Evolutionary conservation across 176 grass and related monocot genomes (phyloP).

Genomic region (barley (Hordeum vulgare)): MorexV3_pseudomolecules_assembly NC_058521.1:589416052-589416551

Average conservation of each 20-base stretch:
- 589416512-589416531: constrained; percentile 64
- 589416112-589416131: no score
- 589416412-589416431: constrained; percentile 69
- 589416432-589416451: constrained; percentile 96
- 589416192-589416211: not conserved
- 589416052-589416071: not conserved
- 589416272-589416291: constrained; percentile 60
- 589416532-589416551: constrained; percentile 34
- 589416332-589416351: not conserved
- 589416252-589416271: constrained; percentile 21
- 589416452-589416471: constrained; percentile 98
- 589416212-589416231: not conserved
- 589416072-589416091: no score
- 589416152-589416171: not conserved
- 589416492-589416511: constrained; percentile 62
- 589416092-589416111: not conserved
- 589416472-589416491: constrained; percentile 80
- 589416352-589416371: not conserved
- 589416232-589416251: not conserved
- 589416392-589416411: constrained; percentile 46
- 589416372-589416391: not conserved
- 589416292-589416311: constrained; percentile 66
- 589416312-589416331: constrained; percentile 35
- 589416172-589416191: constrained; percentile 19
- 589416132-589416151: not conserved